These are phyloP conservation scores for Diplodia intermedia DNA, from an alignment of 2,329 filamentous ascomycete genomes.

Conservation along the genomic window DNA sequence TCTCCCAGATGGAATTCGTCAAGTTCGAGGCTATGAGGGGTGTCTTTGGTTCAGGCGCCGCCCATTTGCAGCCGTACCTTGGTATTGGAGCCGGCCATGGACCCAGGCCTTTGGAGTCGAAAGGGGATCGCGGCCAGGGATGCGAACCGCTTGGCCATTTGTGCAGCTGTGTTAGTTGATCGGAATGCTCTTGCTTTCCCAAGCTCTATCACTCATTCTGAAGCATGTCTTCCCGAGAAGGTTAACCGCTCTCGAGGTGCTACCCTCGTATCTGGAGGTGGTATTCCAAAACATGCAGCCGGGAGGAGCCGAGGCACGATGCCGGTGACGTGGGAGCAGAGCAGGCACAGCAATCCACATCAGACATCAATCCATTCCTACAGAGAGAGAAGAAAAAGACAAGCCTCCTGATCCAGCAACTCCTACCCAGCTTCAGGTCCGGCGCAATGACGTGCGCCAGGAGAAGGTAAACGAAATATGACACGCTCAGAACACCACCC, in stretches of 20 bases:
- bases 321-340: neutral
- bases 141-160: slow-evolving; percentile 1
- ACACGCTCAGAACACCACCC: slow-evolving; percentile 6
- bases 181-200: slow-evolving; percentile 7
- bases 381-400: slow-evolving; percentile 9
- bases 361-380: slow-evolving; percentile 21
- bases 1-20: neutral
- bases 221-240: no score
- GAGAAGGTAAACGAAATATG: neutral
- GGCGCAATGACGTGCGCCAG: slow-evolving; percentile 5
- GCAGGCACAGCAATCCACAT: neutral
- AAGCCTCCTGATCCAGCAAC: slow-evolving; percentile 23
- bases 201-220: no score
- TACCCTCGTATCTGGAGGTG: neutral
- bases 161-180: slow-evolving; percentile 14
- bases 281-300: neutral
- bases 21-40: neutral
- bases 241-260: slow-evolving; percentile 6
- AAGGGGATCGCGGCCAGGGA: neutral
- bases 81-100: neutral
- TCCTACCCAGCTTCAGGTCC: slow-evolving; percentile 3
- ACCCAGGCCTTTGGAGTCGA: neutral
- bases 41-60: neutral
- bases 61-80: neutral
- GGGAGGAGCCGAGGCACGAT: neutral